Evolutionary conservation across 2,329 filamentous ascomycete genomes (phyloP).

Genomic region (Colletotrichum sansevieriae): DNA sequence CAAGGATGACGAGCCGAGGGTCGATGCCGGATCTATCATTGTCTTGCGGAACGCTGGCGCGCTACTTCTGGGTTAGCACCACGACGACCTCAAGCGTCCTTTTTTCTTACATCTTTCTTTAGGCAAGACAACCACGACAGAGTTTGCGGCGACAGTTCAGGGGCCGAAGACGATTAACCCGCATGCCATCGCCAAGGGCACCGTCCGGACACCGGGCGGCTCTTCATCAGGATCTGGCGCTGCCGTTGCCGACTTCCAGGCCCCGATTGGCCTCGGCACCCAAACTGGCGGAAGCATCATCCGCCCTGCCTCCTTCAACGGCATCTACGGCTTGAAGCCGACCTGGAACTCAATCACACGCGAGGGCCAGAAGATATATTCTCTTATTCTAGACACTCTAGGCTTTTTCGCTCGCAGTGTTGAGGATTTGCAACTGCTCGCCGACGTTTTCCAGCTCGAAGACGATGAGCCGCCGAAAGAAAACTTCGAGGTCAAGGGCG

Average conservation of each 20-base stretch:
- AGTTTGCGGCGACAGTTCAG: slow-evolving; percentile 69
- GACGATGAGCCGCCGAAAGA: slow-evolving; percentile 59
- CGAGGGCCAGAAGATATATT: slow-evolving; percentile 72
- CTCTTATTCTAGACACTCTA: slow-evolving; percentile 71
- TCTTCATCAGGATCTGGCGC: slow-evolving; percentile 77
- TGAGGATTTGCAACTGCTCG: slow-evolving; percentile 69
- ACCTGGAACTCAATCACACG: slow-evolving; percentile 74
- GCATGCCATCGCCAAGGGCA: slow-evolving; percentile 62
- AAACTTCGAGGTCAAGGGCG: slow-evolving; percentile 55
- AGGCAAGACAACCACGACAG: slow-evolving; percentile 67
- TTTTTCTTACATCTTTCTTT: too few relatives aligned
- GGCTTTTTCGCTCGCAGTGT: slow-evolving; percentile 71
- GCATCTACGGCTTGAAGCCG: slow-evolving; percentile 74
- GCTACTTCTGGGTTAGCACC: slow-evolving; percentile 62
- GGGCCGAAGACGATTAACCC: slow-evolving; percentile 71
- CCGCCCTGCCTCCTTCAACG: slow-evolving; percentile 74
- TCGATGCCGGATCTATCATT: slow-evolving; percentile 66
- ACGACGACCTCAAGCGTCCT: not conserved
- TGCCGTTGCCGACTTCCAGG: slow-evolving; percentile 74
- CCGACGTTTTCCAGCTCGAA: slow-evolving; percentile 64
- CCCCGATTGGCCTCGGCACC: slow-evolving; percentile 71
- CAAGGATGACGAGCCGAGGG: slow-evolving; percentile 54
- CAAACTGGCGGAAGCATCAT: slow-evolving; percentile 76
- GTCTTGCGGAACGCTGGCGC: slow-evolving; percentile 68
- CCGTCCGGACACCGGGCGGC: slow-evolving; percentile 73